These are phyloP conservation scores for Triangularia verruculosa DNA, from an alignment of 2,329 filamentous ascomycete genomes.

Conservation along the genomic window DNA sequence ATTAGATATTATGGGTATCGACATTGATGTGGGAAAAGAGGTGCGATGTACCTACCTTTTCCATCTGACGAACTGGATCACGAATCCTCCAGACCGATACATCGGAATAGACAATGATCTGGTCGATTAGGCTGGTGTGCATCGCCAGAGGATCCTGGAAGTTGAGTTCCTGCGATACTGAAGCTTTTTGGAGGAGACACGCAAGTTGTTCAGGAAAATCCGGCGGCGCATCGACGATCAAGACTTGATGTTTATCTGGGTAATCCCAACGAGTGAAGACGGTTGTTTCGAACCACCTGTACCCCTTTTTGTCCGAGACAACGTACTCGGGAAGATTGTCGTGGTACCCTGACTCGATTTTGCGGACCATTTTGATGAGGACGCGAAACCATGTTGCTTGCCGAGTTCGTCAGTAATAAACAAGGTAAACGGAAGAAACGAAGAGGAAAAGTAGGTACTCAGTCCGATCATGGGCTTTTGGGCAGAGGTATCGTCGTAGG, in stretches of 20 bases:
- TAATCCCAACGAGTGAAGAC: slow-evolving; percentile 22
- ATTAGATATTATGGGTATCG: not conserved
- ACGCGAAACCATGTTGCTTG: slow-evolving; percentile 24
- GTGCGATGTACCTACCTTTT: slow-evolving; percentile 16
- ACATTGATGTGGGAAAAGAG: not conserved
- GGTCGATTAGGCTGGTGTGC: slow-evolving; percentile 20
- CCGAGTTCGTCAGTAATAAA: not conserved
- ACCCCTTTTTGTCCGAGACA: slow-evolving; percentile 10
- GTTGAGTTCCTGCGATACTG: not conserved
- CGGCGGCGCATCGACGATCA: slow-evolving; percentile 18
- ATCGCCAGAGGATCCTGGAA: slow-evolving; percentile 21
- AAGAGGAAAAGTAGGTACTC: slow-evolving; percentile 3
- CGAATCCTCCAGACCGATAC: slow-evolving; percentile 24
- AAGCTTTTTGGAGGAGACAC: not conserved
- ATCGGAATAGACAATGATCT: slow-evolving; percentile 18
- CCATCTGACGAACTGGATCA: slow-evolving; percentile 21
- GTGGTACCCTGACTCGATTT: slow-evolving; percentile 6
- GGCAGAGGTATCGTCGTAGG: not conserved
- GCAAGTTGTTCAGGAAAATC: slow-evolving; percentile 12
- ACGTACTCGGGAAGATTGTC: slow-evolving; percentile 20
- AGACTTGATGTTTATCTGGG: slow-evolving; percentile 11
- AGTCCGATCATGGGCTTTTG: slow-evolving; percentile 10
- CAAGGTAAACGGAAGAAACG: not conserved
- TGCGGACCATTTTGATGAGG: slow-evolving; percentile 23
- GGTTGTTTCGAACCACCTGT: slow-evolving; percentile 24